Conservation (phyloP, 176 grass and related monocot species). For the Raddia distichophylla region DNA sequence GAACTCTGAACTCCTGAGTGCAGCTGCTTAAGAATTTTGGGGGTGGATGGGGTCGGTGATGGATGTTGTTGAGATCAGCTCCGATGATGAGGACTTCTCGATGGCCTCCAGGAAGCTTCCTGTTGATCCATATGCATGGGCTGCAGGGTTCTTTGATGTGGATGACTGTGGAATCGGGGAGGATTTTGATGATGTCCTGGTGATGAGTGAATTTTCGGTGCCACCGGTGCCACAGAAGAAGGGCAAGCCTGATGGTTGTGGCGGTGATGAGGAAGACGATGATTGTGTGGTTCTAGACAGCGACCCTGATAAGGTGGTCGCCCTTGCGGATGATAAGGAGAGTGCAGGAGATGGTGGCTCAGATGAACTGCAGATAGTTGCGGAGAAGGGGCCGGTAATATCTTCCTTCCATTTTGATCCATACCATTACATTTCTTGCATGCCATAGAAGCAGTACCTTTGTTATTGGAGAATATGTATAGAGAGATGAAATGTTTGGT, state of each 20-base stretch:
- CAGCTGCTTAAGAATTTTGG: not conserved
- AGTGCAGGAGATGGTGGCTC: slow-evolving; percentile 45
- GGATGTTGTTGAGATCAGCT: slow-evolving; percentile 82
- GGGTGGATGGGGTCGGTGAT: slow-evolving; percentile 45
- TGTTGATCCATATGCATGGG: slow-evolving; percentile 38
- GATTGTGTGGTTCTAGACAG: slow-evolving; percentile 79
- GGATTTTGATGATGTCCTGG: slow-evolving; percentile 61
- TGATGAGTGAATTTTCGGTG: slow-evolving; percentile 56
- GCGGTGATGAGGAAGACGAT: slow-evolving; percentile 50
- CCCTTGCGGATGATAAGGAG: slow-evolving; percentile 31
- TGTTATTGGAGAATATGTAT: slow-evolving; percentile 3
- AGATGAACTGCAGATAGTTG: slow-evolving; percentile 83
- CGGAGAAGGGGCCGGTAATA: slow-evolving; percentile 82
- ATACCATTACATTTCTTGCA: slow-evolving; percentile 15
- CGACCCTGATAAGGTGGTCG: slow-evolving; percentile 58
- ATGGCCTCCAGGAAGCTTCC: not conserved
- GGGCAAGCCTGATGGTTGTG: slow-evolving; percentile 24
- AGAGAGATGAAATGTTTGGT: slow-evolving; percentile 26
- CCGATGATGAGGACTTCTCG: slow-evolving; percentile 73
- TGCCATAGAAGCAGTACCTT: slow-evolving; percentile 13
- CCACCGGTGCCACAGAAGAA: slow-evolving; percentile 40
- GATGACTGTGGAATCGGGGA: slow-evolving; percentile 19
- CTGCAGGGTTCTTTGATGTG: slow-evolving; percentile 29
- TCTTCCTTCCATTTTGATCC: slow-evolving; percentile 34
- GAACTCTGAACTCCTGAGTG: not conserved